Conservation (phyloP, 805 yeast species). For the Metschnikowia lunata region DNA sequence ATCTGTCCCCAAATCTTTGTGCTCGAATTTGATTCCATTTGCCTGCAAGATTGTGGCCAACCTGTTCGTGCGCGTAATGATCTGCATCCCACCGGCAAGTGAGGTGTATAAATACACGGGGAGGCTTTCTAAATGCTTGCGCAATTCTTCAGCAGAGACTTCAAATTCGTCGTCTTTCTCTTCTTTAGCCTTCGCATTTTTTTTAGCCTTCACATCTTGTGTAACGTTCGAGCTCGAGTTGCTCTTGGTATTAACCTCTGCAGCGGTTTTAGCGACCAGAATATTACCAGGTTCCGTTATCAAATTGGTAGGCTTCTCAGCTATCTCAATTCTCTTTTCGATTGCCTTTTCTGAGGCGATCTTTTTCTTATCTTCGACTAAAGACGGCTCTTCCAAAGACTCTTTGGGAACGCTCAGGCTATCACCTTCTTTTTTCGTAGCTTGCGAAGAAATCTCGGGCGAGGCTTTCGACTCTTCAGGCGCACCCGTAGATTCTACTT, state of each 20-base stretch:
- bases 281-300: neutral
- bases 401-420: too few relatives aligned
- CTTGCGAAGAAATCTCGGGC: too few relatives aligned
- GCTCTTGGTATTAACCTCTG: neutral
- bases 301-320: neutral
- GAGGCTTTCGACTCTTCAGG: too few relatives aligned
- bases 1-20: slow-evolving; percentile 82
- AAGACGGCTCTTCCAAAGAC: too few relatives aligned
- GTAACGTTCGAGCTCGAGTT: neutral
- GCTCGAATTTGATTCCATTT: slow-evolving; percentile 60
- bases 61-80: slow-evolving; percentile 72
- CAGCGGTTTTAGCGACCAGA: neutral
- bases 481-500: too few relatives aligned
- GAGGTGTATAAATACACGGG: slow-evolving; percentile 82
- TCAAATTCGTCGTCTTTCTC: slow-evolving; percentile 24
- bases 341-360: neutral
- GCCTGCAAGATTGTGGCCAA: slow-evolving; percentile 71
- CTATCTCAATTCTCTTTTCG: neutral
- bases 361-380: neutral
- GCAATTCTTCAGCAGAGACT: slow-evolving; percentile 39
- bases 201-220: too few relatives aligned
- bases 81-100: slow-evolving; percentile 80
- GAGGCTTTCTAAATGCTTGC: slow-evolving; percentile 39
- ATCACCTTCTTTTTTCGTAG: too few relatives aligned
- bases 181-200: neutral